A percentile compares a stretch with the other conserved stretches of the same genome.
These are phyloP conservation scores for Nepenthes mirabilis DNA, from an alignment of 148 eudicot genomes.

Conservation along the genomic window DNA sequence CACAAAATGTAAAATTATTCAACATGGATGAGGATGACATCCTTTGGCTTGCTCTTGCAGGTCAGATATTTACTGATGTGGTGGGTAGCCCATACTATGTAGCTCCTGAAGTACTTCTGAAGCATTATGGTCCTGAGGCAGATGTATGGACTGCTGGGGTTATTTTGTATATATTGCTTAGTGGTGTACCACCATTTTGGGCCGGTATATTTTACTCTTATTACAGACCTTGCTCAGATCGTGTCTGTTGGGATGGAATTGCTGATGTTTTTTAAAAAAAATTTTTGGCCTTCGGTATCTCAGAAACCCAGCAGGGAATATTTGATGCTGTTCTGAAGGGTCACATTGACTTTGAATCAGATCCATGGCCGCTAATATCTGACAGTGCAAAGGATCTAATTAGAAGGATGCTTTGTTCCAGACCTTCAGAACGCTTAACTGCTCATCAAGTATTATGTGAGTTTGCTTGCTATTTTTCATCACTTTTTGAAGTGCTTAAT, in stretches of 20 bases:
- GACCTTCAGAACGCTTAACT: conserved; percentile 60
- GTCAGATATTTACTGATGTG: conserved; percentile 82
- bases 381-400: conserved; percentile 94
- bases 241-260: not conserved
- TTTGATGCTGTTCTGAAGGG: conserved; percentile 93
- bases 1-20: too few species aligned
- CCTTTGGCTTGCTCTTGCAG: conserved; percentile 27
- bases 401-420: conserved; percentile 66
- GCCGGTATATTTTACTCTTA: conserved; percentile 45
- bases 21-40: too few species aligned
- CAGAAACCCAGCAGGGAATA: conserved; percentile 97
- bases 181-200: conserved; percentile 99
- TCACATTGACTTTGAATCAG: conserved; percentile 85
- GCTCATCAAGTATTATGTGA: conserved; percentile 95
- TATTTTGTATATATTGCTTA: conserved; percentile 83
- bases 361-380: conserved; percentile 92
- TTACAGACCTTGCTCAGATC: not conserved
- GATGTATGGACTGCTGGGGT: conserved; percentile 99
- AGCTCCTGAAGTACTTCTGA: conserved; percentile 93
- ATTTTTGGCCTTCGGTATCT: conserved; percentile 5
- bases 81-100: conserved; percentile 99
- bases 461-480: conserved; percentile 8
- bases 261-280: not conserved
- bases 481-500: not conserved
- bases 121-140: conserved; percentile 92